Evolutionary conservation across 106 monocot species (phyloP), one percentile per base, ranked within the genome.

Genomic region (Platanthera guangdongensis): DNA sequence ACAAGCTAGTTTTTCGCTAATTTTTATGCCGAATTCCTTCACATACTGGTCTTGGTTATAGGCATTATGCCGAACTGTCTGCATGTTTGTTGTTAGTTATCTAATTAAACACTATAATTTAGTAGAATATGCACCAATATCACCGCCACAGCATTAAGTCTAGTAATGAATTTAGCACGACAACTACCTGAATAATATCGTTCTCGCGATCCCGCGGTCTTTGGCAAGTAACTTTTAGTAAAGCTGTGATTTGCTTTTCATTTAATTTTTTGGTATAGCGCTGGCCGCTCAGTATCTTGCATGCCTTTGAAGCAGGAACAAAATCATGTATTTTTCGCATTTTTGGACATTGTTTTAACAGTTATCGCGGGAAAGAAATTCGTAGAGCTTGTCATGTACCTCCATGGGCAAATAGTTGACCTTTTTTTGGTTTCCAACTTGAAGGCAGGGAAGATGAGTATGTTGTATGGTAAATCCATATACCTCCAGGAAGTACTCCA

Each of bases 361-460:
- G 13, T 71, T 11, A 72, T 10, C 4, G 11, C 51, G 14, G 13
- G 68, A 46, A 48, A 57, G 15, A 2, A 63, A 60, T 22, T 73
- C 6, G 3, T 14, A 50, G 12, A 22, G 13, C 12, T 51, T 22
- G 4, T 46, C 5, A 48, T 60, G 39, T 45, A 94, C 97, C 89
- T 97, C 97, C 97, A 97, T 94, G 4, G 97, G 97, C 19, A 97
- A 89, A 89, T 97, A 97, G 70, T 97, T 97, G 32, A 93, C 93
- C 51, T 93, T 86, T 45, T 74, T 74, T 67, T 93, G 88, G 82
- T 93, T 96, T 13, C 97, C 97, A 72, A 93, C 97, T 86, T 97
- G 93, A 72, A 92, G 74, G 71, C 95, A 95, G 80, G 94, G 94
- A 77, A 82, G 83, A 52, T 87, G 84, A 47, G 89, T 86, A 53